Evolutionary conservation across 208 protist genomes (phyloP).

Genomic region (Porcisia hertigi): DNA sequence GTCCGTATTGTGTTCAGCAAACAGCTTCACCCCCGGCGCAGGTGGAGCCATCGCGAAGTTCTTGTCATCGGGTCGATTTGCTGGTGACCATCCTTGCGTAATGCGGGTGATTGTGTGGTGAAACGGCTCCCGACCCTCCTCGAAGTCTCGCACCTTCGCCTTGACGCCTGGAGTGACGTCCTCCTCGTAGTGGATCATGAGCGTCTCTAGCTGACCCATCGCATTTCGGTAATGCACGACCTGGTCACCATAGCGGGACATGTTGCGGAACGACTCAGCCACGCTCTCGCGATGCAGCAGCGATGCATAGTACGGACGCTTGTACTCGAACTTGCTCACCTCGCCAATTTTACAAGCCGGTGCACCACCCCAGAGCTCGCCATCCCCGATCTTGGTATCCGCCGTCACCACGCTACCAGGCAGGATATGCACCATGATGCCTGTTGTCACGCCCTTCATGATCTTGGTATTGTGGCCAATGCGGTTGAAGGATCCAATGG

Average conservation of each 20-base stretch:
- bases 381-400: slow-evolving; percentile 84
- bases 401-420: slow-evolving; percentile 82
- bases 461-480: slow-evolving; percentile 90
- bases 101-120: slow-evolving; percentile 86
- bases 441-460: slow-evolving; percentile 90
- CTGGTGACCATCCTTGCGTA: slow-evolving; percentile 82
- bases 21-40: slow-evolving; percentile 76
- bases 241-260: slow-evolving; percentile 90
- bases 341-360: slow-evolving; percentile 80
- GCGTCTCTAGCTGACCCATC: slow-evolving; percentile 78
- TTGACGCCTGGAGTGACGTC: slow-evolving; percentile 66
- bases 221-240: slow-evolving; percentile 78
- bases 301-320: slow-evolving; percentile 81
- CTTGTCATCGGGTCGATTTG: slow-evolving; percentile 83
- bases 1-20: slow-evolving; percentile 86
- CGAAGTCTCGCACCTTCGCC: slow-evolving; percentile 82
- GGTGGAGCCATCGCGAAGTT: slow-evolving; percentile 65
- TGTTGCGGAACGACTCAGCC: slow-evolving; percentile 77
- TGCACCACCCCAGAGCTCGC: slow-evolving; percentile 88
- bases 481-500: slow-evolving; percentile 86
- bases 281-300: slow-evolving; percentile 76
- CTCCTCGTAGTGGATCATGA: slow-evolving; percentile 82
- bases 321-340: slow-evolving; percentile 90
- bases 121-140: slow-evolving; percentile 85
- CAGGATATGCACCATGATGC: slow-evolving; percentile 88